These are phyloP conservation scores for Colletotrichum lini DNA, from an alignment of 2,329 filamentous ascomycete genomes.

Conservation along the genomic window DNA sequence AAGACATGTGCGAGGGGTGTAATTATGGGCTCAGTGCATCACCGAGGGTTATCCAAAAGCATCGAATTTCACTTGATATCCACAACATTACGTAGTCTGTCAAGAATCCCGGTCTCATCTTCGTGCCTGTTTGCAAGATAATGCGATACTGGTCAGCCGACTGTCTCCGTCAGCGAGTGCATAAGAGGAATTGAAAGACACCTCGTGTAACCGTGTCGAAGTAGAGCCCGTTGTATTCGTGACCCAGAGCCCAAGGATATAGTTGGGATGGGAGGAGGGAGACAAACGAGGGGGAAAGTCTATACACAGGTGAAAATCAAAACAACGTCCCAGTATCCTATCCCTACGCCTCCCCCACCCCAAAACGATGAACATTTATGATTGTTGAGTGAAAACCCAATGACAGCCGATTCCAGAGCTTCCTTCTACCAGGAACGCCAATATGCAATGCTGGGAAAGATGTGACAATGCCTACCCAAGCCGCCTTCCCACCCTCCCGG, in stretches of 20 bases:
- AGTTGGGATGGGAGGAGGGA: not conserved
- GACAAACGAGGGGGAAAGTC: slow-evolving; percentile 5
- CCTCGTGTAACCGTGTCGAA: not conserved
- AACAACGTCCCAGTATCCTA: not conserved
- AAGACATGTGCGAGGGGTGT: not conserved
- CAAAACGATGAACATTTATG: slow-evolving; percentile 24
- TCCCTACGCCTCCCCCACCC: slow-evolving; percentile 7
- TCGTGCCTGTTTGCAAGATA: not conserved
- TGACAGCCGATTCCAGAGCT: not conserved
- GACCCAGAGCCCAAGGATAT: not conserved
- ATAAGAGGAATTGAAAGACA: not conserved
- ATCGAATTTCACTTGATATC: slow-evolving; percentile 6
- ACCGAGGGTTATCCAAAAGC: slow-evolving; percentile 14
- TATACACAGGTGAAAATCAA: slow-evolving; percentile 20
- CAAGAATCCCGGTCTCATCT: not conserved
- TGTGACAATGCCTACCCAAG: slow-evolving; percentile 20
- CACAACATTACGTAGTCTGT: not conserved
- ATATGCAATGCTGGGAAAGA: slow-evolving; percentile 39
- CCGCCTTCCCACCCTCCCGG: not conserved
- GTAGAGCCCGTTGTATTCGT: slow-evolving; percentile 9
- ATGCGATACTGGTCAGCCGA: not conserved
- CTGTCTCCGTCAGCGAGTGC: not conserved
- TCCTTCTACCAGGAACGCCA: slow-evolving; percentile 41
- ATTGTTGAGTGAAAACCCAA: slow-evolving; percentile 13
- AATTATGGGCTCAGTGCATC: slow-evolving; percentile 15